These are phyloP conservation scores for Candida silvicultrix DNA, from an alignment of 805 yeast genomes.

Conservation along the genomic window DNA sequence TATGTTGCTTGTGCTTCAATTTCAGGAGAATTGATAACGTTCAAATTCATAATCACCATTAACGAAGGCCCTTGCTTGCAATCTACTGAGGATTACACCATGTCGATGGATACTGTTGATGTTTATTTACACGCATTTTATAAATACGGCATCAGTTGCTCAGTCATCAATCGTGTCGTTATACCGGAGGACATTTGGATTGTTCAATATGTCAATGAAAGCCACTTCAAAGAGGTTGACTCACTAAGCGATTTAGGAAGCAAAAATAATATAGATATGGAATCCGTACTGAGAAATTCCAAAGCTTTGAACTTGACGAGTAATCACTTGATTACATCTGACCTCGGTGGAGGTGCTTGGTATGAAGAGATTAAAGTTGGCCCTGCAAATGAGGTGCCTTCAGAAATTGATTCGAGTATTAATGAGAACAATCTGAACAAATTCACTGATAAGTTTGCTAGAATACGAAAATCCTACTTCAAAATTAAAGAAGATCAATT, in stretches of 20 bases:
- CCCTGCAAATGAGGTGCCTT: neutral
- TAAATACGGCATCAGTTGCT: conserved; percentile 12
- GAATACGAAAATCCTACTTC: conserved; percentile 11
- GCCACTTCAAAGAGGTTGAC: conserved; percentile 42
- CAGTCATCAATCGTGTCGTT: conserved; percentile 26
- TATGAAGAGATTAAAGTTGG: conserved; percentile 20
- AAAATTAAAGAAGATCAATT: neutral
- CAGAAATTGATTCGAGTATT: neutral
- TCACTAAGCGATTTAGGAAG: conserved; percentile 40
- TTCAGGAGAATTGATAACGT: conserved; percentile 27
- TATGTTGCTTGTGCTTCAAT: conserved; percentile 39
- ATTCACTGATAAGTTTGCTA: conserved; percentile 19
- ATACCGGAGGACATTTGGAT: conserved; percentile 53
- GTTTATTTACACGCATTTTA: neutral
- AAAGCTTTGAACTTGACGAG: conserved; percentile 29
- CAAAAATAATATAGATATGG: conserved; percentile 25
- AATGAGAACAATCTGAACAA: conserved; percentile 8
- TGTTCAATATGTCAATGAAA: conserved; percentile 30
- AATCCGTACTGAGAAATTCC: conserved; percentile 35
- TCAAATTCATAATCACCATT: conserved; percentile 4
- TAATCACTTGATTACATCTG: conserved; percentile 35
- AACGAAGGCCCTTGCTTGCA: neutral
- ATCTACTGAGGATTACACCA: neutral
- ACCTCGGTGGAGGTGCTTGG: conserved; percentile 31
- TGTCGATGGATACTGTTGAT: neutral